Conservation (phyloP, 2,329 filamentous ascomycete genomes). For the Ceratocystis papillata region DNA sequence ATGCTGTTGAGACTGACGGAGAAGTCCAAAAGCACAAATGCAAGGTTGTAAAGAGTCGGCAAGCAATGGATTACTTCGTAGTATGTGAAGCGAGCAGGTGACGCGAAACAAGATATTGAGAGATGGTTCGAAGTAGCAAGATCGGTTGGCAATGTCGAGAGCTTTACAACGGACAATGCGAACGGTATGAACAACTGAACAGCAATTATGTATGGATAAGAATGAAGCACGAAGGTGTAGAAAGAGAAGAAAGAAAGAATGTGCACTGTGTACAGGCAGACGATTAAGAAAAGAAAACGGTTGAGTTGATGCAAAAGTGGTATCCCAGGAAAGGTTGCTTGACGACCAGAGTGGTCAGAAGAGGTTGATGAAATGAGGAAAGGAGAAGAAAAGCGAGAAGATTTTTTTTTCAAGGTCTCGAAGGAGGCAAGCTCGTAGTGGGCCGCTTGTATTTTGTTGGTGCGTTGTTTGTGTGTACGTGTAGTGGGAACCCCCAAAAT, state of each 20-base stretch:
- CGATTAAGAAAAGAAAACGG: slow-evolving; percentile 7
- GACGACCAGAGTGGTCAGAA: slow-evolving; percentile 6
- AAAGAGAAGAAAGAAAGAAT: slow-evolving; percentile 22
- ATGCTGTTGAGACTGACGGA: neutral
- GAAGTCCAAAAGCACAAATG: slow-evolving; percentile 16
- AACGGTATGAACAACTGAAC: slow-evolving; percentile 15
- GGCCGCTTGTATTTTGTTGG: slow-evolving; percentile 16
- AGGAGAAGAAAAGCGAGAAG: slow-evolving; percentile 16
- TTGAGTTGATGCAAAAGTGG: slow-evolving; percentile 10
- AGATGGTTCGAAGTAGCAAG: slow-evolving; percentile 13
- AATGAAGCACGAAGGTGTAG: slow-evolving; percentile 22
- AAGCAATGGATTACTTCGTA: neutral
- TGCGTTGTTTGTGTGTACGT: slow-evolving; percentile 14
- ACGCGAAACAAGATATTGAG: slow-evolving; percentile 18
- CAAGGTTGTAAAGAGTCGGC: slow-evolving; percentile 8
- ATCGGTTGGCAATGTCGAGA: slow-evolving; percentile 3
- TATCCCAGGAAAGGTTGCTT: neutral
- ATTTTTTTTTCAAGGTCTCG: neutral
- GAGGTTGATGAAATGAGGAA: slow-evolving; percentile 15
- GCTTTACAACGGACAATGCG: slow-evolving; percentile 7
- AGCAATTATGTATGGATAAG: slow-evolving; percentile 24
- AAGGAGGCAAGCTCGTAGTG: slow-evolving; percentile 21
- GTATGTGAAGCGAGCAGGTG: slow-evolving; percentile 16
- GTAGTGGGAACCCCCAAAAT: slow-evolving; percentile 12
- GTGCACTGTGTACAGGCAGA: slow-evolving; percentile 27